Evolutionary conservation across 1,284 basidiomycete genomes (phyloP), one percentile per base, ranked within the genome.

Genomic region (Trichosporon sp.): DNA sequence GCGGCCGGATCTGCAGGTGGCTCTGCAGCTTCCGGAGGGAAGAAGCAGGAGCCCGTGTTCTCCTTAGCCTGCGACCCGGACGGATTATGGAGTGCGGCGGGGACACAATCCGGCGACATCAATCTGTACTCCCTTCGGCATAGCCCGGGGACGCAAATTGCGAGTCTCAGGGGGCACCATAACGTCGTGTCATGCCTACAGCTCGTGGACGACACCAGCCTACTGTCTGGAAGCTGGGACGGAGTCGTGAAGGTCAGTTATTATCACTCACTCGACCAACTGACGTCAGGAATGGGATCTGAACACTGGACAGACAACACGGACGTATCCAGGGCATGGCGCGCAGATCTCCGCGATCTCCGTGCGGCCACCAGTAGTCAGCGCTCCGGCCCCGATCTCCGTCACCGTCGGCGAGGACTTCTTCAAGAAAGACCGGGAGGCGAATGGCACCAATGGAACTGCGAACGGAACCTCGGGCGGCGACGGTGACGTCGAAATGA

Each of bases 221-320:
- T 95, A 72, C 89, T 95, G 74, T 95, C 92, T 77, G 95, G 93
- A 4, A 91, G 94, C 2, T 98, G 95, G 95, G 97, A 99, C 79
- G 91, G 93, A 3, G 89, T 92, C 71, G 90, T 95, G 3, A 86
- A 90, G 68, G 95, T 95, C 81, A 82, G 92, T 86, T 1, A 3
- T 65, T 47, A 64, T 66, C 32, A 4, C 42, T 34, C n/a, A n/a
- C 38, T 67, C 44, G 53, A 13, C 25, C 34, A 13, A 25, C 68
- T 73, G 56, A 62, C 63, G 2, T 18, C 78, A 98, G 93, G 92
- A 97, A 88, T 99, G 97, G 96, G 96, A 99, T 83, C 86, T 99
- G 63, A 92, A 99, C 77, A 96, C 91, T 0, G 97, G 97, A 0
- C 88, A 92, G 74, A 85, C 86, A 35, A 87, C 91, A 5, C 88